Evolutionary conservation across 139 green algal species (phyloP).

Genomic region (Closterium sp.): DNA sequence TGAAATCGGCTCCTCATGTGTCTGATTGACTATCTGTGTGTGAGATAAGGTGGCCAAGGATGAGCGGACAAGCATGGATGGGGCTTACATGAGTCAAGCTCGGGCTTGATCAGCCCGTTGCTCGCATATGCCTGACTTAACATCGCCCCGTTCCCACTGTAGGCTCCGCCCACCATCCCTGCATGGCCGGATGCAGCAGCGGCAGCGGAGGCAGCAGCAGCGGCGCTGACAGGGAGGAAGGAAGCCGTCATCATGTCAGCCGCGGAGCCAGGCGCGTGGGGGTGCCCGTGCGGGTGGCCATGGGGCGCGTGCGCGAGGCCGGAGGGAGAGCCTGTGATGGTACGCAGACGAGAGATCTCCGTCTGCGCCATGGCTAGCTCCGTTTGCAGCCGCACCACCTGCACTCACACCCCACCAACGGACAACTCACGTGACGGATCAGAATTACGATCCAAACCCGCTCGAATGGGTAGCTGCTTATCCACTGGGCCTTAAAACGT

Average conservation of each 20-base stretch:
- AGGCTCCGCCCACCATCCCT: background rate
- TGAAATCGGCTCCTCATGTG: background rate
- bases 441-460: background rate
- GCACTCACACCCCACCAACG: background rate
- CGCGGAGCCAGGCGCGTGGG: background rate
- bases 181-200: background rate
- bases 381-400: constrained; percentile 41
- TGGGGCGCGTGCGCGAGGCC: background rate
- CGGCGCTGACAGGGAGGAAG: constrained; percentile 9
- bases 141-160: background rate
- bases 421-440: background rate
- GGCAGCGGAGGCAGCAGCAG: background rate
- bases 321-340: background rate
- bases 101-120: background rate
- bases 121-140: background rate
- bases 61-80: background rate
- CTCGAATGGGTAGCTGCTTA: background rate
- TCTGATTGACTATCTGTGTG: background rate
- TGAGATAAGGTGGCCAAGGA: background rate
- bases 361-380: constrained; percentile 44
- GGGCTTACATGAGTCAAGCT: background rate
- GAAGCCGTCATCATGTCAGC: background rate
- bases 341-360: constrained; percentile 38
- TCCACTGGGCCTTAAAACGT: background rate
- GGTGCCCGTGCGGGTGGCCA: background rate